A percentile compares a stretch with the other conserved stretches of the same genome.
Conservation (phyloP, 306 rosid genomes). For the Elaeagnus macrophylla region DNA sequence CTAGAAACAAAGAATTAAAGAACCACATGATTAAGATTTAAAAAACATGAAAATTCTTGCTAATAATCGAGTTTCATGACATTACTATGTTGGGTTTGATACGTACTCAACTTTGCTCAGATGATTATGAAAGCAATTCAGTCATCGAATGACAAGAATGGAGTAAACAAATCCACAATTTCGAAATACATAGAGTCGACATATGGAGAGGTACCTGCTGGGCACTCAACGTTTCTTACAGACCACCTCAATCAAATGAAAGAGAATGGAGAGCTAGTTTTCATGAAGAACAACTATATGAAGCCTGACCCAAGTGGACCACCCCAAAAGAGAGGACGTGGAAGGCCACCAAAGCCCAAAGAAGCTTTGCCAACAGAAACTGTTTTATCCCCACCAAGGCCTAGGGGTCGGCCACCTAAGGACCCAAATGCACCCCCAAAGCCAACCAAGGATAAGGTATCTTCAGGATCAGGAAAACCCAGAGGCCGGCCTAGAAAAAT, state of each 20-base stretch:
- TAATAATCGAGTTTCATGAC: too few species aligned
- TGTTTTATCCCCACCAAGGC: conserved; percentile 27
- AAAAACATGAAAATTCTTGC: too few species aligned
- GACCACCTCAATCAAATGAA: conserved; percentile 58
- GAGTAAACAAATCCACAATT: conserved; percentile 70
- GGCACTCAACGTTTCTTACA: conserved; percentile 45
- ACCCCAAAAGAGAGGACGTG: conserved; percentile 67
- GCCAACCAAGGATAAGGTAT: conserved; percentile 16
- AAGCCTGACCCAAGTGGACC: conserved; percentile 50
- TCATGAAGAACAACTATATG: conserved; percentile 67
- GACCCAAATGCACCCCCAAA: conserved; percentile 48
- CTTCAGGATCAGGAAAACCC: conserved; percentile 30
- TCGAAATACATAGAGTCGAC: conserved; percentile 69
- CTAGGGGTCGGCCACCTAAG: conserved; percentile 74
- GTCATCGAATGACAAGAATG: conserved; percentile 38
- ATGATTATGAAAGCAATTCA: conserved; percentile 70
- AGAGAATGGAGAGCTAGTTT: conserved; percentile 47
- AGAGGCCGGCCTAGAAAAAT: conserved; percentile 79
- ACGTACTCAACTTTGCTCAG: conserved; percentile 15
- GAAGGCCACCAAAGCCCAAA: conserved; percentile 64
- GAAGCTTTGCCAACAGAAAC: conserved; percentile 18
- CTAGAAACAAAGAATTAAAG: too few species aligned
- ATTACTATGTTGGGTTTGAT: too few species aligned
- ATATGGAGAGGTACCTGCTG: conserved; percentile 56
- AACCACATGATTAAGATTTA: too few species aligned